Evolutionary conservation across 805 yeast genomes (phyloP).

Genomic region (Wickerhamiella vanderwaltii): DNA sequence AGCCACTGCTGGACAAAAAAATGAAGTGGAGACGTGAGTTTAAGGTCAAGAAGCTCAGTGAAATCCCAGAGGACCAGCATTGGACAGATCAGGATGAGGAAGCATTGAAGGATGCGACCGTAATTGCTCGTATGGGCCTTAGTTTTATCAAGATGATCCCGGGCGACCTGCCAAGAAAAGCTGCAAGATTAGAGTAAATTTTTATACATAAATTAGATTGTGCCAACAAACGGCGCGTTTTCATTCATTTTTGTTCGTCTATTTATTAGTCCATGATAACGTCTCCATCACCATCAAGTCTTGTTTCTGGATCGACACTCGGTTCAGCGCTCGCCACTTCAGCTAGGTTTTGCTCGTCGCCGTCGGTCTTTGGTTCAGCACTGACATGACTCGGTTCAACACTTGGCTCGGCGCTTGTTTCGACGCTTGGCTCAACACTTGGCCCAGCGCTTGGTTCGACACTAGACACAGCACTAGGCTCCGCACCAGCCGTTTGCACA

Average conservation of each 20-base stretch:
- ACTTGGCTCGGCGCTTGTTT: background rate
- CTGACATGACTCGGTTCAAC: no score
- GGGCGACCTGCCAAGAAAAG: conserved; percentile 9
- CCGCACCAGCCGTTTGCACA: background rate
- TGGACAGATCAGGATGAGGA: conserved; percentile 44
- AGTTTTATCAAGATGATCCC: conserved; percentile 41
- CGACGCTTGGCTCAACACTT: background rate
- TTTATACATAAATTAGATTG: no score
- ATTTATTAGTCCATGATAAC: background rate
- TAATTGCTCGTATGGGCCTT: conserved; percentile 47
- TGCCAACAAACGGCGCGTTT: no score
- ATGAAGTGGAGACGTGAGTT: conserved; percentile 35
- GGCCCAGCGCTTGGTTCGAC: background rate
- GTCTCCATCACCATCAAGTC: conserved; percentile 5
- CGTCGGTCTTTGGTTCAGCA: no score
- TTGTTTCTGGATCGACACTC: no score
- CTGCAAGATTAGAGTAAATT: no score
- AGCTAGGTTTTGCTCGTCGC: no score
- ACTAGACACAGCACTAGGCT: background rate
- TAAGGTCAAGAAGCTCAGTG: conserved; percentile 34
- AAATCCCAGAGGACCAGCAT: conserved; percentile 26
- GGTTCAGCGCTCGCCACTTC: no score
- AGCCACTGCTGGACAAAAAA: conserved; percentile 34
- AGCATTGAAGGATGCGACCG: conserved; percentile 37
- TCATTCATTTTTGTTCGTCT: no score